Conservation (phyloP, 2,329 filamentous ascomycete genomes). For the Aspergillus novofumigatus region DNA sequence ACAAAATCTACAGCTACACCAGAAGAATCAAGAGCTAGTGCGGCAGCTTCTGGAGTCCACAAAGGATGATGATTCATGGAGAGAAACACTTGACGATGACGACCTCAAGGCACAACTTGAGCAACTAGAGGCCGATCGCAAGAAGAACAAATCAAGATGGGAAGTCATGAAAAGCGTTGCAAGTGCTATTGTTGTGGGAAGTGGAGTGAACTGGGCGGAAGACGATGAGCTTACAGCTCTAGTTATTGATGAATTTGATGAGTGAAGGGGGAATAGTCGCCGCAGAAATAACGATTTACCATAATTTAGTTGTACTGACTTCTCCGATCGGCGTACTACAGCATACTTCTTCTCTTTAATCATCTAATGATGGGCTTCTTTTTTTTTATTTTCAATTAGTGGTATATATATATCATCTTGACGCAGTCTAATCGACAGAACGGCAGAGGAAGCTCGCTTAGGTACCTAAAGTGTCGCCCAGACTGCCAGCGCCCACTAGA, state of each 20-base stretch:
- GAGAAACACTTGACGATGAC: constrained; percentile 52
- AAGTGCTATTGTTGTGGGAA: constrained; percentile 74
- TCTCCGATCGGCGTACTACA: neutral
- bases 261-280: constrained; percentile 23
- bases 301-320: neutral
- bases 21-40: constrained; percentile 61
- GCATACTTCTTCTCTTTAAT: neutral
- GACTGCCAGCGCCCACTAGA: neutral
- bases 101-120: constrained; percentile 54
- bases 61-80: constrained; percentile 49
- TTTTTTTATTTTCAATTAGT: neutral
- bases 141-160: constrained; percentile 62
- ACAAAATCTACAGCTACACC: constrained; percentile 53
- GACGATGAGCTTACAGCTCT: constrained; percentile 64
- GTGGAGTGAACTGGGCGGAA: constrained; percentile 75
- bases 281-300: neutral
- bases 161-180: constrained; percentile 72
- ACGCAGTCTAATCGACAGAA: too few relatives aligned
- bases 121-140: constrained; percentile 56
- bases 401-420: neutral
- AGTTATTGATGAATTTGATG: constrained; percentile 66
- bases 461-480: neutral
- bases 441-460: neutral
- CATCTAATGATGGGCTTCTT: neutral
- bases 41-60: constrained; percentile 60